These are phyloP conservation scores for Pholiota conissans DNA, from an alignment of 768 basidiomycete genomes.

Conservation along the genomic window DNA sequence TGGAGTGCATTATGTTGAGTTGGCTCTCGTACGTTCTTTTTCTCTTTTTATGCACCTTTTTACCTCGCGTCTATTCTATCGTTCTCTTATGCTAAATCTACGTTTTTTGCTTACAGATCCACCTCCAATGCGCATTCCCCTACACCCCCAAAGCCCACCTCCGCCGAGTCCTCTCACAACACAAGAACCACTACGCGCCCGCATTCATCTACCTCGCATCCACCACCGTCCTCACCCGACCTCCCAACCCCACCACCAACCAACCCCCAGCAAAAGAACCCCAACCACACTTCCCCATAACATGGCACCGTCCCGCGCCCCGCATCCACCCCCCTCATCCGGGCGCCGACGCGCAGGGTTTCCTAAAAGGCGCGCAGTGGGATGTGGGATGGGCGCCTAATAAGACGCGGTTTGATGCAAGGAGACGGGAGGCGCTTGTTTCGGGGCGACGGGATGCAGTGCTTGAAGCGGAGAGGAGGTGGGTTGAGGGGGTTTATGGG, in stretches of 20 bases:
- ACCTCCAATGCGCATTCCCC: neutral
- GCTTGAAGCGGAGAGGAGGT: slow-evolving; percentile 46
- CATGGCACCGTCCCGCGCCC: too few relatives aligned
- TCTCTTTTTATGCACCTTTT: neutral
- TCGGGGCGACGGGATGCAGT: slow-evolving; percentile 32
- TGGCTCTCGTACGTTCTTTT: slow-evolving; percentile 30
- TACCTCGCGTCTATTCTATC: neutral
- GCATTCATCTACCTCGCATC: neutral
- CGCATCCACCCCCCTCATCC: too few relatives aligned
- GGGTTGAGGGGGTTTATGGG: slow-evolving; percentile 41
- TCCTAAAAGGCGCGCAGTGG: neutral
- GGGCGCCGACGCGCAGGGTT: too few relatives aligned
- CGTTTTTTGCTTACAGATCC: neutral
- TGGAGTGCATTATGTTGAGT: slow-evolving; percentile 46
- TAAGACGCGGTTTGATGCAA: neutral
- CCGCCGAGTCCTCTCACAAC: neutral
- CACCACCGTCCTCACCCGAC: too few relatives aligned
- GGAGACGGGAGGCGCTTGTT: neutral
- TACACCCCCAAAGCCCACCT: neutral
- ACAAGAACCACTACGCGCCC: neutral
- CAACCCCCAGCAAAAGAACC: too few relatives aligned
- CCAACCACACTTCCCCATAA: too few relatives aligned
- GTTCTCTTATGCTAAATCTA: neutral
- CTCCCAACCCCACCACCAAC: too few relatives aligned
- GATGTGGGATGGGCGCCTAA: neutral